Evolutionary conservation across 2,329 filamentous ascomycete genomes (phyloP).

Genomic region (Mariannaea elegans): DNA sequence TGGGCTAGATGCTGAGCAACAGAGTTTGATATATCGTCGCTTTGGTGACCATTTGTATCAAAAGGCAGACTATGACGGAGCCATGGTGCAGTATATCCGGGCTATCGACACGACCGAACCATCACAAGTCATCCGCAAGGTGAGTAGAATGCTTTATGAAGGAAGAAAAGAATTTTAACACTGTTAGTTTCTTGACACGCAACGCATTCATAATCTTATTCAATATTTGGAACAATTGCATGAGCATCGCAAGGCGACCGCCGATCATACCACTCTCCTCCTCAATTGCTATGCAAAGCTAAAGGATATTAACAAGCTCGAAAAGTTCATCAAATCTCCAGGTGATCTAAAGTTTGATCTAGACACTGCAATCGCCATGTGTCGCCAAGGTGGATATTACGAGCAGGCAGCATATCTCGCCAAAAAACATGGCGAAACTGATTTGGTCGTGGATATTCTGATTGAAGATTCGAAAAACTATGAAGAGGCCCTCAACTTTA

Average conservation of each 20-base stretch:
- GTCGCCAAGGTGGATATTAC: constrained; percentile 94
- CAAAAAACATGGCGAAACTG: constrained; percentile 91
- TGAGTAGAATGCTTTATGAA: constrained; percentile 41
- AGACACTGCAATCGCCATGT: constrained; percentile 97
- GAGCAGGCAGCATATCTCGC: constrained; percentile 97
- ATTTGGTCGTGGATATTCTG: constrained; percentile 92
- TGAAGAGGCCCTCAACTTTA: constrained; percentile 86
- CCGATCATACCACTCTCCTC: constrained; percentile 93
- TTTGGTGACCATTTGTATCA: constrained; percentile 96
- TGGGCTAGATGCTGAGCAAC: constrained; percentile 80
- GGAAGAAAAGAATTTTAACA: constrained; percentile 37
- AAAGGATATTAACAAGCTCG: constrained; percentile 95
- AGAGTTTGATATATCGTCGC: constrained; percentile 90
- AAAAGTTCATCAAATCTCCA: constrained; percentile 95
- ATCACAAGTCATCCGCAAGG: constrained; percentile 94
- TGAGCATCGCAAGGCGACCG: constrained; percentile 90
- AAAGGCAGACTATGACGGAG: constrained; percentile 93
- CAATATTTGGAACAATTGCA: constrained; percentile 97
- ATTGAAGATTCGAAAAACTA: constrained; percentile 96
- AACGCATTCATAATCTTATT: constrained; percentile 96
- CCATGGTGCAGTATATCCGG: constrained; percentile 98
- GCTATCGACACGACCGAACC: constrained; percentile 97
- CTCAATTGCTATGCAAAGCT: constrained; percentile 98
- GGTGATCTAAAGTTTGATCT: constrained; percentile 96
- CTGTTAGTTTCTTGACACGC: constrained; percentile 86